phyloP scores from a whole-genome alignment of 2,329 filamentous ascomycete genomes.

The Chaetoscypha palmicola region DNA sequence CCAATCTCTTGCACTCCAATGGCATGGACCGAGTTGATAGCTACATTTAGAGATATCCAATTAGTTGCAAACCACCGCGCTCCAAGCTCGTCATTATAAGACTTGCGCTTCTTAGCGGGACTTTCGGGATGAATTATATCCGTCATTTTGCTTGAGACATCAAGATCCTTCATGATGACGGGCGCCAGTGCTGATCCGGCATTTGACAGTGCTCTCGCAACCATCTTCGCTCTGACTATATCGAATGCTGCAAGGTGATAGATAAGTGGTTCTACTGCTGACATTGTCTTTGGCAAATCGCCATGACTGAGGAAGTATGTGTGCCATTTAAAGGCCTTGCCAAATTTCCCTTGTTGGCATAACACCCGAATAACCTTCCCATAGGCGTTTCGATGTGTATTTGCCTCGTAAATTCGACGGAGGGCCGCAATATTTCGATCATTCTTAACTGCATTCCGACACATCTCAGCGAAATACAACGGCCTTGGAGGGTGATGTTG shows the following conservation, averaged over 20 bases:
- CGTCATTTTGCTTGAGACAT: slow-evolving; percentile 29
- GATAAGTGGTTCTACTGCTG: slow-evolving; percentile 36
- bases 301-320: slow-evolving; percentile 34
- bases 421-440: slow-evolving; percentile 32
- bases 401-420: slow-evolving; percentile 35
- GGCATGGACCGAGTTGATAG: slow-evolving; percentile 61
- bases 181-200: slow-evolving; percentile 22
- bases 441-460: slow-evolving; percentile 20
- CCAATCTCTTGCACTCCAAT: slow-evolving; percentile 68
- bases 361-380: slow-evolving; percentile 35
- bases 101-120: slow-evolving; percentile 33
- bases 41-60: slow-evolving; percentile 64
- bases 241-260: slow-evolving; percentile 33
- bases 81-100: slow-evolving; percentile 61
- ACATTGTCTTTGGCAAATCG: slow-evolving; percentile 36
- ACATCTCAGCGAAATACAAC: slow-evolving; percentile 33
- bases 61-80: slow-evolving; percentile 76
- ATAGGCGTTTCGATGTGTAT: slow-evolving; percentile 37
- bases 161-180: slow-evolving; percentile 3
- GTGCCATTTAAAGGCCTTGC: slow-evolving; percentile 40
- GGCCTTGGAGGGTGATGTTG: slow-evolving; percentile 29
- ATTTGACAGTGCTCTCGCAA: slow-evolving; percentile 23
- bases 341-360: slow-evolving; percentile 31
- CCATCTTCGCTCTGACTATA: slow-evolving; percentile 18
- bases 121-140: slow-evolving; percentile 29